Evolutionary conservation across 768 basidiomycete genomes (phyloP).

Genomic region (Suillus clintonianus): DNA sequence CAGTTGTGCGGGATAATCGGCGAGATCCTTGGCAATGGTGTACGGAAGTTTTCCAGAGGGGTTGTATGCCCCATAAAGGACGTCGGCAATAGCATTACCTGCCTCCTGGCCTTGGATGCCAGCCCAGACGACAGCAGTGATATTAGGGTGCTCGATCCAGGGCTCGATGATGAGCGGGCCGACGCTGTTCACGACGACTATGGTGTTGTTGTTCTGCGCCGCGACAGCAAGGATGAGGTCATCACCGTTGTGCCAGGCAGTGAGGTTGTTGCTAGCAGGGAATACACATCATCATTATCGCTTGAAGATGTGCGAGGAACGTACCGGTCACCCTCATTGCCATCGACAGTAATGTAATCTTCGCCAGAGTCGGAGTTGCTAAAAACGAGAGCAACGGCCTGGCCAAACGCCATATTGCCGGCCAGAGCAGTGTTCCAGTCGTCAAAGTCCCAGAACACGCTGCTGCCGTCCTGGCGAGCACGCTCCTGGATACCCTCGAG

Average conservation of each 20-base stretch:
- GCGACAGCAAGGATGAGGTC: conserved; percentile 69
- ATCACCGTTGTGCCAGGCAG: conserved; percentile 75
- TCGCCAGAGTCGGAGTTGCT: conserved; percentile 80
- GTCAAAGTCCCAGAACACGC: conserved; percentile 60
- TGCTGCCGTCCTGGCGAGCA: conserved; percentile 61
- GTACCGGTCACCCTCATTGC: conserved; percentile 73
- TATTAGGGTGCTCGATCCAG: conserved; percentile 74
- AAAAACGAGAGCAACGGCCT: conserved; percentile 71
- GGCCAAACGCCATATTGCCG: conserved; percentile 43
- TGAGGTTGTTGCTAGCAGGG: conserved; percentile 58
- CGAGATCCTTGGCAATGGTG: conserved; percentile 63
- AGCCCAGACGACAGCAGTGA: conserved; percentile 75
- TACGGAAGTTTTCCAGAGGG: conserved; percentile 72
- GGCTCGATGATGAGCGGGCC: conserved; percentile 62
- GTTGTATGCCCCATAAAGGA: conserved; percentile 70
- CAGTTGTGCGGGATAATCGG: conserved; percentile 61
- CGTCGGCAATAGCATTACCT: conserved; percentile 70
- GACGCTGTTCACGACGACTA: conserved; percentile 42
- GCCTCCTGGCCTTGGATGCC: conserved; percentile 69
- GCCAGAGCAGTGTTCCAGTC: conserved; percentile 61
- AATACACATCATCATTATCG: background rate
- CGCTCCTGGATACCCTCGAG: conserved; percentile 71
- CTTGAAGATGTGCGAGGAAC: conserved; percentile 8
- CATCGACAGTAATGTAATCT: conserved; percentile 76
- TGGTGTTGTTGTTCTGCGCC: conserved; percentile 47